Conservation (phyloP, 495 filamentous ascomycete genomes). For the Aspergillus hancockii region DNA sequence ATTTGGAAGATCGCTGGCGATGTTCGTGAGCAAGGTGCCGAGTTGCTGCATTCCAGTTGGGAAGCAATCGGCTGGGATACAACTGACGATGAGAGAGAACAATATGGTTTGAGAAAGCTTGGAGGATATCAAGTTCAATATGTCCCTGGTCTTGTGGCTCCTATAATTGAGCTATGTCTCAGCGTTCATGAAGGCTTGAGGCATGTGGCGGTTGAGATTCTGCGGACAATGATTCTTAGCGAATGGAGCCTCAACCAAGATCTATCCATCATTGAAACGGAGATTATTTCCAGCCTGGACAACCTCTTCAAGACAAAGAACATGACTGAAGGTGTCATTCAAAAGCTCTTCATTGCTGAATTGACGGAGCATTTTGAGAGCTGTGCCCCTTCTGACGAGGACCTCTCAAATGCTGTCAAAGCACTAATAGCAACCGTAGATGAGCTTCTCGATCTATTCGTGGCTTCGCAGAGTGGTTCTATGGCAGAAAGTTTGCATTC, state of each 20-base stretch:
- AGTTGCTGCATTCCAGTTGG: conserved; percentile 82
- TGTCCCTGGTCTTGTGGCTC: conserved; percentile 85
- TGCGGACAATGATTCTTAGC: conserved; percentile 97
- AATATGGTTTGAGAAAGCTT: conserved; percentile 79
- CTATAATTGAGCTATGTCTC: conserved; percentile 90
- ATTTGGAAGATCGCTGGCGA: conserved; percentile 99
- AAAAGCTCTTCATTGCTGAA: conserved; percentile 91
- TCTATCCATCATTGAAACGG: conserved; percentile 86
- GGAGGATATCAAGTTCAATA: conserved; percentile 99
- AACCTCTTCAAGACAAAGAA: conserved; percentile 85
- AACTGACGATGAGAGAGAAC: conserved; percentile 66
- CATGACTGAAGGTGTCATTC: conserved; percentile 82
- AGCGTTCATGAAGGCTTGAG: conserved; percentile 93
- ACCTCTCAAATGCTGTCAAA: conserved; percentile 73
- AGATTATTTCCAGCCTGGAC: conserved; percentile 95
- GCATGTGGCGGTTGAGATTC: conserved; percentile 84
- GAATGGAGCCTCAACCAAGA: conserved; percentile 98
- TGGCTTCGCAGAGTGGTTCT: conserved; percentile 85
- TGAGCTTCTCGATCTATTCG: conserved; percentile 86
- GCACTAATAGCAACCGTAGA: conserved; percentile 80
- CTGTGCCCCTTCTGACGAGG: conserved; percentile 67
- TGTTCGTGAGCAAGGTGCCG: conserved; percentile 87
- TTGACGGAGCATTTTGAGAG: conserved; percentile 78
- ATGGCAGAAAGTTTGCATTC: conserved; percentile 82
- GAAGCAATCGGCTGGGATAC: conserved; percentile 98